phyloP scores from a whole-genome alignment of 2,329 filamentous ascomycete genomes.

The Trichoderma atroviride region DNA sequence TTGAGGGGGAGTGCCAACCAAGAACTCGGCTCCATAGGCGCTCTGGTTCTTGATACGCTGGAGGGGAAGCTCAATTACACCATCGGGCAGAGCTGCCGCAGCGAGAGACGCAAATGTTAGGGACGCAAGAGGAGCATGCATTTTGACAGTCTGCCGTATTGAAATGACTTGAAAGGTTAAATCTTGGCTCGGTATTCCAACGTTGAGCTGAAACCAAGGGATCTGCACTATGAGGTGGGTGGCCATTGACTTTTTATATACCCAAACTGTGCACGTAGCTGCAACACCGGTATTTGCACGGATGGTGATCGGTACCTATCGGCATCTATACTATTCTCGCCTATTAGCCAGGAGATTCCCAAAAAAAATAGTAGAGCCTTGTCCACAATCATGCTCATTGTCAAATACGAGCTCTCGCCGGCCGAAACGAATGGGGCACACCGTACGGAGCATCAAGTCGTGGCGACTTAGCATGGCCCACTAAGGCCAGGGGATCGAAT shows the following conservation, averaged over 20 bases:
- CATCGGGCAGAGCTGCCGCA: constrained; percentile 9
- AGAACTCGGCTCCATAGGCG: constrained; percentile 27
- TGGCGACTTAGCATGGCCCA: not conserved
- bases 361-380: not conserved
- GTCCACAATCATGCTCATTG: not conserved
- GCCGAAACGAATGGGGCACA: not conserved
- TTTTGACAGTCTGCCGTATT: not conserved
- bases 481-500: not conserved
- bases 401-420: constrained; percentile 3
- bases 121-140: not conserved
- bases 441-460: not conserved
- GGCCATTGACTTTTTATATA: constrained; percentile 8
- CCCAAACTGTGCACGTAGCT: not conserved
- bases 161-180: not conserved
- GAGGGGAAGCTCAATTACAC: constrained; percentile 25
- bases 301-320: not conserved
- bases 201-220: not conserved
- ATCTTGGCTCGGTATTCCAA: not conserved
- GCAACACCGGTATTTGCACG: not conserved
- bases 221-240: not conserved
- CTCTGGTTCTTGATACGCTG: constrained; percentile 27
- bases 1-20: constrained; percentile 27
- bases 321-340: not conserved
- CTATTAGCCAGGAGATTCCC: not conserved
- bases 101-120: constrained; percentile 14